phyloP scores from a whole-genome alignment of 2,329 filamentous ascomycete genomes.

The Sphaerostilbella broomeana region DNA sequence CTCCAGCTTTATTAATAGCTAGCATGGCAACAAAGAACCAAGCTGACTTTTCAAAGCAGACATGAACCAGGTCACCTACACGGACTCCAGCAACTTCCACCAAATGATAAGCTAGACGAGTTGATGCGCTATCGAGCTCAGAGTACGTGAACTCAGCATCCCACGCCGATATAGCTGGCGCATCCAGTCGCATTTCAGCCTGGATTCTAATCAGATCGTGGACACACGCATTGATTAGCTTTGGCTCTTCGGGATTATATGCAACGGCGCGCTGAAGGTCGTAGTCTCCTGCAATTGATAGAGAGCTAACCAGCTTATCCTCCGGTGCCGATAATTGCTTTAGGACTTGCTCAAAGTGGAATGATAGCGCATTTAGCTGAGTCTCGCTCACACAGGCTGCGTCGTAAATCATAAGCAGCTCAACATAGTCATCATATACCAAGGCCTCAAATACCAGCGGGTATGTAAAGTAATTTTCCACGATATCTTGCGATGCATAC shows the following conservation, averaged over 20 bases:
- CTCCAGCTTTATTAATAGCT: constrained; percentile 12
- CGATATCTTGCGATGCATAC: not conserved
- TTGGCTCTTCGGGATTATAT: constrained; percentile 2
- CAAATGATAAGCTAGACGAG: constrained; percentile 13
- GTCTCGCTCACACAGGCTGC: not conserved
- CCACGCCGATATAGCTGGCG: constrained; percentile 16
- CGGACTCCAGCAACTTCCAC: not conserved
- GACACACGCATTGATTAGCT: constrained; percentile 7
- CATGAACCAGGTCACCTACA: constrained; percentile 7
- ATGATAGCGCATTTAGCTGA: constrained; percentile 2
- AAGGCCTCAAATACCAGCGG: constrained; percentile 9
- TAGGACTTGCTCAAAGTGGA: constrained; percentile 5
- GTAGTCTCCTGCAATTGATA: not conserved
- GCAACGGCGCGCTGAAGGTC: constrained; percentile 6
- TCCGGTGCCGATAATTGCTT: not conserved
- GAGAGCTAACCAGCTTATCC: not conserved
- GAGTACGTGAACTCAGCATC: constrained; percentile 17
- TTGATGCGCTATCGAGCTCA: constrained; percentile 13
- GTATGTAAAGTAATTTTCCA: constrained; percentile 11
- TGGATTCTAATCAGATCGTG: constrained; percentile 10
- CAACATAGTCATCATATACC: constrained; percentile 2
- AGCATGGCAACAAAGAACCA: constrained; percentile 15
- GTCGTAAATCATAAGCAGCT: constrained; percentile 10
- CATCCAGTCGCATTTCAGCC: not conserved
- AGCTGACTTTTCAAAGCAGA: constrained; percentile 15